Conservation (phyloP, 1,284 basidiomycete species). For the Exobasidium rhododendri region DNA sequence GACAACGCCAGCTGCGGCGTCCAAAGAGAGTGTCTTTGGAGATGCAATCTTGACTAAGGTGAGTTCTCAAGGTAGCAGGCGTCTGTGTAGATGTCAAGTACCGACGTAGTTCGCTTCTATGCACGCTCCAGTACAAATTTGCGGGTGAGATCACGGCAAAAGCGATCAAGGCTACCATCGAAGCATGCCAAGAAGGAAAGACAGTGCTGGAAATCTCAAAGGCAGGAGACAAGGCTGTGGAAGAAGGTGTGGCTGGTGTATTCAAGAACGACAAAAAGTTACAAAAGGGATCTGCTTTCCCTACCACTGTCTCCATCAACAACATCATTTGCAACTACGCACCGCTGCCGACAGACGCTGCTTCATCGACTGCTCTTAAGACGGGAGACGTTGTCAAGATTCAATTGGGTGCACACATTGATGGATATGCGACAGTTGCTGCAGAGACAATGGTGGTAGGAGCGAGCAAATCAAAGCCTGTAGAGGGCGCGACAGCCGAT, state of each 20-base stretch:
- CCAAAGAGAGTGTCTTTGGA: constrained; percentile 42
- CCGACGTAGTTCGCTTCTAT: neutral
- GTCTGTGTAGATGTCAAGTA: neutral
- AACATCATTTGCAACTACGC: constrained; percentile 63
- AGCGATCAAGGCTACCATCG: constrained; percentile 66
- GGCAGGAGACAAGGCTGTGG: constrained; percentile 87
- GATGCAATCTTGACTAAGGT: constrained; percentile 48
- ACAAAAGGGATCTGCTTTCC: constrained; percentile 79
- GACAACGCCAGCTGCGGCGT: constrained; percentile 12
- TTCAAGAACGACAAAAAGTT: constrained; percentile 81
- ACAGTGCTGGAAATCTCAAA: constrained; percentile 86
- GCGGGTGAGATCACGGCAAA: constrained; percentile 85
- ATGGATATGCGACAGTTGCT: constrained; percentile 78
- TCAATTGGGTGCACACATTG: constrained; percentile 92
- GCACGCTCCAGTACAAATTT: constrained; percentile 63
- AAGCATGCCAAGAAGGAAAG: constrained; percentile 64
- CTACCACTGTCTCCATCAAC: constrained; percentile 89
- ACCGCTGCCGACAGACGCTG: constrained; percentile 62
- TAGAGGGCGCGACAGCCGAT: constrained; percentile 81
- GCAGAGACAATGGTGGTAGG: constrained; percentile 67
- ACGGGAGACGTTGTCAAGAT: constrained; percentile 93
- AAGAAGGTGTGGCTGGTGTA: constrained; percentile 75
- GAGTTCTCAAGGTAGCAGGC: neutral
- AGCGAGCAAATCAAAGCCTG: constrained; percentile 74
- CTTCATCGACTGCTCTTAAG: constrained; percentile 62